Evolutionary conservation across 2,329 filamentous ascomycete genomes (phyloP).

Genomic region (Hypoxylon sp.): DNA sequence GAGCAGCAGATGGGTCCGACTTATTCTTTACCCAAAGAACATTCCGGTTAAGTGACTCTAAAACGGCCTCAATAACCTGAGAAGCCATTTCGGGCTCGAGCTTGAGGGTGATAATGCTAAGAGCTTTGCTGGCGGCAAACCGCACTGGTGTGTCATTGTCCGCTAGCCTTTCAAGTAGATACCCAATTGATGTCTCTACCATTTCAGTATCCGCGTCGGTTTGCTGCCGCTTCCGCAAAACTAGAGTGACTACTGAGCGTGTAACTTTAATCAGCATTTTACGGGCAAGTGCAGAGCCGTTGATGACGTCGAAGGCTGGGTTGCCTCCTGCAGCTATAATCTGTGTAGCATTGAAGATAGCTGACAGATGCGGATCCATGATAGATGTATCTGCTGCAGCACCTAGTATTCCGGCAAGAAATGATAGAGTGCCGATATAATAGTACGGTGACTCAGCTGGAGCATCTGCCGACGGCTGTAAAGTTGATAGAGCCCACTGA

Average conservation of each 20-base stretch:
- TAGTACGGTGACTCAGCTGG: conserved; percentile 73
- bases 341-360: conserved; percentile 77
- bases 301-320: conserved; percentile 67
- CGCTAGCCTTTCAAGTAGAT: conserved; percentile 81
- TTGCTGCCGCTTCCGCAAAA: conserved; percentile 67
- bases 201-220: conserved; percentile 65
- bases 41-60: conserved; percentile 76
- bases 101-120: conserved; percentile 88
- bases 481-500: conserved; percentile 76
- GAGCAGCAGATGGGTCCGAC: conserved; percentile 53
- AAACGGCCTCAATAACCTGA: conserved; percentile 88
- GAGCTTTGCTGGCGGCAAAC: conserved; percentile 90
- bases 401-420: conserved; percentile 80
- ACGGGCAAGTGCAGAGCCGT: conserved; percentile 82
- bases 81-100: conserved; percentile 84
- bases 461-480: conserved; percentile 64
- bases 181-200: conserved; percentile 85
- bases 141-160: conserved; percentile 94
- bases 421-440: conserved; percentile 83
- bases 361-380: conserved; percentile 75
- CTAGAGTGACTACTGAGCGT: conserved; percentile 78
- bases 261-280: conserved; percentile 90
- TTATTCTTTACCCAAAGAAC: conserved; percentile 67
- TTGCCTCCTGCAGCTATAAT: conserved; percentile 68
- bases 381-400: conserved; percentile 80